Evolutionary conservation across 1,284 basidiomycete species (phyloP), one percentile per base, ranked within the genome.

Genomic region (Cystobasidium slooffiae): DNA sequence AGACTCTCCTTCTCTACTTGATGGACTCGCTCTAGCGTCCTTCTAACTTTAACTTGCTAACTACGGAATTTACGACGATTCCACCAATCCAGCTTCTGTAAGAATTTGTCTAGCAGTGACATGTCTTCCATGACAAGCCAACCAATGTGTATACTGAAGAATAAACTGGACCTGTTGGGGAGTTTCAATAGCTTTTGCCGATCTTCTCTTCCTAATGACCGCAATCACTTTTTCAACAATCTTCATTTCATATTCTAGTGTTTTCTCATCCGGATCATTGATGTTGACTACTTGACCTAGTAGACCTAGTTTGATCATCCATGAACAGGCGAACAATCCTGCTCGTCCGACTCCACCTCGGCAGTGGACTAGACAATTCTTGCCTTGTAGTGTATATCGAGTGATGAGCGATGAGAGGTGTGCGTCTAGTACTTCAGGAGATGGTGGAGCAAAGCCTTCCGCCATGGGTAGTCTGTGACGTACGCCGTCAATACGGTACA

Each of bases 301-400:
- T 51, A 97, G 86, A 6, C 95, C 95, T 79, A 98, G 89, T 82
- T 93, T 95, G 76, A 97, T 85, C 81, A 93, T 87, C 96, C 96
- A 98, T 77, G 91, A 91, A 79, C 91, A 93, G 0, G 95, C 95
- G 46, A 97, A 87, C 52, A 98, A 86, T 0, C 95, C 95, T 0
- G 96, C 96, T 37, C 96, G 88, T 0, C 96, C 96, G 5, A 99
- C 91, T 6, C 96, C 96, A 46, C 95, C 96, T 37, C 96, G 88
- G 81, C 96, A 99, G 79, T 98, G 96, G 6, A 91, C 91, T 6
- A 97, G 87, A 3, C 96, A 87, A 44, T 89, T 86, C 1, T 87
- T 82, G 1, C 94, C 94, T 7, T 84, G 84, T 8, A 95, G 84
- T 0, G 94, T 92, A 80, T 95, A 97, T 6, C 83, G 83, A 18